Evolutionary conservation across 345 rosid species (phyloP).

Genomic region (Heritiera fomes): DNA sequence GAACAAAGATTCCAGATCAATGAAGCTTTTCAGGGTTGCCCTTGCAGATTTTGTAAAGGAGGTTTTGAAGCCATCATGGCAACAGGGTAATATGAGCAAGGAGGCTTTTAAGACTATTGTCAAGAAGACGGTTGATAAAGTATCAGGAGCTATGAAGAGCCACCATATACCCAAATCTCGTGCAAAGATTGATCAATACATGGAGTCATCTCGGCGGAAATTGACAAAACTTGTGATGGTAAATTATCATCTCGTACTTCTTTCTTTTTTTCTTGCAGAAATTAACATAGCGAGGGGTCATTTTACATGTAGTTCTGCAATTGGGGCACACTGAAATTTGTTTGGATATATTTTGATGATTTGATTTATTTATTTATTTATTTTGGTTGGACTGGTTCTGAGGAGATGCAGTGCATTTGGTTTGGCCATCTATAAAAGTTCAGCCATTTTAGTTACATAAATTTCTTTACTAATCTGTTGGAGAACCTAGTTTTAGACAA

Average conservation of each 20-base stretch:
- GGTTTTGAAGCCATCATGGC: conserved; percentile 87
- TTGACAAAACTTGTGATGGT: conserved; percentile 93
- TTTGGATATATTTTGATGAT: not conserved
- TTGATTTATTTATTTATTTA: not conserved
- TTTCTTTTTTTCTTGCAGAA: not conserved
- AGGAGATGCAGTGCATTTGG: not conserved
- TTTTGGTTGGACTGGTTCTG: conserved; percentile 9
- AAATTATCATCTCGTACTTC: conserved; percentile 29
- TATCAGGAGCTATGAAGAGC: conserved; percentile 72
- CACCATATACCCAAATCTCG: conserved; percentile 78
- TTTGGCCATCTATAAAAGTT: not conserved
- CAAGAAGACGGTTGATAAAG: conserved; percentile 90
- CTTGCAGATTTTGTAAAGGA: conserved; percentile 93
- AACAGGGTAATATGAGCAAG: conserved; percentile 93
- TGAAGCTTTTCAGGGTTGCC: conserved; percentile 68
- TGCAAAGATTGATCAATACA: conserved; percentile 77
- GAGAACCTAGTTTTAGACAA: not conserved
- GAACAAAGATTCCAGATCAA: conserved; percentile 63
- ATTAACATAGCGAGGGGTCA: not conserved
- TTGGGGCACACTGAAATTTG: not conserved
- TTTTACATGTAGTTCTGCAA: not conserved
- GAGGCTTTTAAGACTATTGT: conserved; percentile 92
- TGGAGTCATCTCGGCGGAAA: conserved; percentile 67
- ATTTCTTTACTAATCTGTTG: not conserved
- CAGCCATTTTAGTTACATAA: not conserved